Conservation (phyloP, 257 asterid genomes). For the Solanum paucissectum region DNA sequence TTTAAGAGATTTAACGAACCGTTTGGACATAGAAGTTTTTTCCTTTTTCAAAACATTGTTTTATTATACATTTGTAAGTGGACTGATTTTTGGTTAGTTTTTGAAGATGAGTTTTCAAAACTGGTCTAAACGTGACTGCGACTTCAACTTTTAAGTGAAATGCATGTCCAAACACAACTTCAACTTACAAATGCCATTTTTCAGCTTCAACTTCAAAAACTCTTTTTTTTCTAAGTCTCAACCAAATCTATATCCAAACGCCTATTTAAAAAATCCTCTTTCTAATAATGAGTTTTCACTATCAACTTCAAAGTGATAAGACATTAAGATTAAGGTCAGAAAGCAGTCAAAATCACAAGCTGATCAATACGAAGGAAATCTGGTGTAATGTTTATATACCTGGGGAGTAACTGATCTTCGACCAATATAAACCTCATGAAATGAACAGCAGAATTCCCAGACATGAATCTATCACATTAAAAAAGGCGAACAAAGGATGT, state of each 20-base stretch:
- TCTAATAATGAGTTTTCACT: not conserved
- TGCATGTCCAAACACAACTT: not conserved
- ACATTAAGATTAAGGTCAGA: not conserved
- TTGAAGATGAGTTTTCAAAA: not conserved
- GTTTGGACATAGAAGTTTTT: not conserved
- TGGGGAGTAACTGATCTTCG: constrained; percentile 12
- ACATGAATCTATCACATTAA: constrained; percentile 9
- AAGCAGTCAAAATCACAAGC: not conserved
- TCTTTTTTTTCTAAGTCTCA: not conserved
- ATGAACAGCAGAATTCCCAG: constrained; percentile 26
- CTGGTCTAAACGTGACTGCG: not conserved
- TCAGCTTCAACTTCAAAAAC: not conserved
- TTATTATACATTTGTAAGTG: not conserved
- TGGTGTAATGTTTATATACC: constrained; percentile 3
- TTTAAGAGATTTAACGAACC: not conserved
- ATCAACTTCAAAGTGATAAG: not conserved
- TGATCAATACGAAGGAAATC: not conserved
- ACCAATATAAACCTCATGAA: constrained; percentile 14
- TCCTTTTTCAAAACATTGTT: not conserved
- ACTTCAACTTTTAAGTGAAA: not conserved
- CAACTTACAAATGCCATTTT: not conserved
- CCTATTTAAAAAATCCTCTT: not conserved
- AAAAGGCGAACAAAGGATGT: not conserved
- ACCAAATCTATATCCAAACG: not conserved
- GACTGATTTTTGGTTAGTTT: not conserved